Base-by-base conservation (phyloP, 305 asterid species). In the Fraxinus albicans region DNA sequence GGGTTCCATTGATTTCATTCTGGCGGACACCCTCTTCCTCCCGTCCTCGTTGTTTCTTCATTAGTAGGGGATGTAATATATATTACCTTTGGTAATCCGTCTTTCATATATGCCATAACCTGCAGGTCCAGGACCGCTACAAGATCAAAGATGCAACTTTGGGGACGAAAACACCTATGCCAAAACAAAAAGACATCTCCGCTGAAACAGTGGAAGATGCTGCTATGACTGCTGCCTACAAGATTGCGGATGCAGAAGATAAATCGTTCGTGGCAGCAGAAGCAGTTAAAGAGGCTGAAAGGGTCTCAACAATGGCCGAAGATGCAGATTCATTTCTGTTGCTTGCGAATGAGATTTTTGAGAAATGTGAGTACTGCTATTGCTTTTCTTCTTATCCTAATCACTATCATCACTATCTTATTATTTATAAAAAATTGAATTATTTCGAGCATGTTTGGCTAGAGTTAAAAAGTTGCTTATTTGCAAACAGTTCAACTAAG, bases 231-330 rank as follows among this genome's bases (percentile, higher is more conserved):
- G 90, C 94, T 76, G 93, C 96, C 70, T 29, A 85, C 58, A 76
- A 75, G 78, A 77, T 92, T 78, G 92, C 90, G 1, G 94, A 91
- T 85, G 93, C 96, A 73, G 97, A 93, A 85, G 80, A 89, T 70
- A 90, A 84, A 85, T 84, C 90, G 2, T 80, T 84, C 55, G 80
- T 90, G 72, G 91, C 91, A 76, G 92, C 91, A 78, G 93, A 91
- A 83, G 94, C 96, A 36, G 91, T 92, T 38, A 81, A 77, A 77
- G 96, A 93, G 80, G 85, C 91, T 63, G 97, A 93, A 76, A 87
- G 91, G 85, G 84, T 91, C 83, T 83, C 87, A 36, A 84, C 67
- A 79, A 82, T 92, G 90, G 88, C 91, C 77, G 96, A 90, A 78
- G 94, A 91, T 25, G 84, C 96, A 23, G 93, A 88, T 31, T 85